Evolutionary conservation across 2,329 filamentous ascomycete species (phyloP).

Genomic region (Penicillium expansum): DNA sequence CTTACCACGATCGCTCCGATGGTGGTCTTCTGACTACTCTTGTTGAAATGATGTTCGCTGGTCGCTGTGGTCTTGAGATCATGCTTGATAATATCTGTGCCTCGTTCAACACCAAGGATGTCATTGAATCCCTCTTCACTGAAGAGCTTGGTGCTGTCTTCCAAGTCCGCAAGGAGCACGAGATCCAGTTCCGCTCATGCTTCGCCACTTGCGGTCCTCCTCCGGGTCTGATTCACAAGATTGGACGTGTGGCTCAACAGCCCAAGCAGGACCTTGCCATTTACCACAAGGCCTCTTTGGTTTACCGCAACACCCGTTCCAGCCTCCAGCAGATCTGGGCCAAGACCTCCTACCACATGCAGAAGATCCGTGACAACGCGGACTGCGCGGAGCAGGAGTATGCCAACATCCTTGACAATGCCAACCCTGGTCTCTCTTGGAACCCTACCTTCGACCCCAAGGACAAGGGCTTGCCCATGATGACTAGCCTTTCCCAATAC

Average conservation of each 20-base stretch:
- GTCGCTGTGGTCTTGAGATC: constrained; percentile 81
- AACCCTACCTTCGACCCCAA: constrained; percentile 76
- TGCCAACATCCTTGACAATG: constrained; percentile 67
- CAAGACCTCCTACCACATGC: constrained; percentile 85
- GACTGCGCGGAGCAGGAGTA: constrained; percentile 82
- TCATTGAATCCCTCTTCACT: constrained; percentile 83
- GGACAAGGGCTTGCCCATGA: constrained; percentile 71
- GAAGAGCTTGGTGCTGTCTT: constrained; percentile 96
- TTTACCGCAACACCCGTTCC: constrained; percentile 68
- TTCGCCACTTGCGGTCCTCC: constrained; percentile 89
- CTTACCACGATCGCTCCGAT: constrained; percentile 93
- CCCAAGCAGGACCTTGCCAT: constrained; percentile 75
- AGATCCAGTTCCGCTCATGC: constrained; percentile 80
- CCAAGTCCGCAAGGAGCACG: constrained; percentile 82
- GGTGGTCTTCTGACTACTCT: constrained; percentile 88
- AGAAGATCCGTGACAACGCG: constrained; percentile 84
- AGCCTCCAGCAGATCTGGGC: constrained; percentile 86
- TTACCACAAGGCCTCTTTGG: constrained; percentile 64
- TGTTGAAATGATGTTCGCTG: constrained; percentile 97
- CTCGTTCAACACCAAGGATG: constrained; percentile 59
- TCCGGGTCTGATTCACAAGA: constrained; percentile 75
- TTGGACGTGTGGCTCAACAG: constrained; percentile 68
- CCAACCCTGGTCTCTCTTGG: constrained; percentile 80
- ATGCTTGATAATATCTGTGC: constrained; percentile 68
- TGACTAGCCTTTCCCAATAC: constrained; percentile 58